Evolutionary conservation across 306 rosid species (phyloP).

Genomic region (Fagus crenata): DNA sequence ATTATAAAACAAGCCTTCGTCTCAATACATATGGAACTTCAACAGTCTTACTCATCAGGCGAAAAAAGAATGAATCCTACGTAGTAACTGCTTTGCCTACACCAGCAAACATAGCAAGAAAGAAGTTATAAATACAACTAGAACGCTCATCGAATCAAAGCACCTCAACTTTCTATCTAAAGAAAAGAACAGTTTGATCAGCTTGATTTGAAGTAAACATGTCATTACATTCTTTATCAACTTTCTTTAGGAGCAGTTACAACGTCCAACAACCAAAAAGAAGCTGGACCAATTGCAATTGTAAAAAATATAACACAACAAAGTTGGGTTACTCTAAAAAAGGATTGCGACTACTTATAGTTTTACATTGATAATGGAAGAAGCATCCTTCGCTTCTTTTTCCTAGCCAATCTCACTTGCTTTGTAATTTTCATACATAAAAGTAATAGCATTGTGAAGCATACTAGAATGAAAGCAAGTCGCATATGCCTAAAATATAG

Average conservation of each 20-base stretch:
- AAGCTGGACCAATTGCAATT: constrained; percentile 24
- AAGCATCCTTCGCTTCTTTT: constrained; percentile 98
- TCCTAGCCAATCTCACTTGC: constrained; percentile 94
- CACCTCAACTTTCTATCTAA: constrained; percentile 23
- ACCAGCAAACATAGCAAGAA: constrained; percentile 24
- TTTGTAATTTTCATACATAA: constrained; percentile 92
- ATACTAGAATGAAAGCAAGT: constrained; percentile 72
- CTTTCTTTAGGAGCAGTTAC: constrained; percentile 37
- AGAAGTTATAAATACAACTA: constrained; percentile 1
- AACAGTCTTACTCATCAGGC: constrained; percentile 13
- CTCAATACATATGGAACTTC: constrained; percentile 19
- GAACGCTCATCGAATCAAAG: constrained; percentile 23
- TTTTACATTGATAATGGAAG: constrained; percentile 94
- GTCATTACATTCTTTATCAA: constrained; percentile 31
- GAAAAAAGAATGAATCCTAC: constrained; percentile 29
- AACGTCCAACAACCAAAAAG: constrained; percentile 29
- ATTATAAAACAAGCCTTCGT: neutral
- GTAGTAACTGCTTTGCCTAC: constrained; percentile 29
- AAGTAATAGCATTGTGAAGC: constrained; percentile 74
- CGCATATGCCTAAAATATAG: constrained; percentile 85
- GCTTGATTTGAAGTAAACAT: constrained; percentile 29
- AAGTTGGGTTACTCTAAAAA: neutral
- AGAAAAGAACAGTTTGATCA: constrained; percentile 33
- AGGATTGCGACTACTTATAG: constrained; percentile 32
- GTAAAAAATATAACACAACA: constrained; percentile 21